Percentiles rank a stretch among this genome's conserved stretches.
These are phyloP conservation scores for Neonectria hederae DNA, from an alignment of 2,329 filamentous ascomycete species.

Conservation along the genomic window DNA sequence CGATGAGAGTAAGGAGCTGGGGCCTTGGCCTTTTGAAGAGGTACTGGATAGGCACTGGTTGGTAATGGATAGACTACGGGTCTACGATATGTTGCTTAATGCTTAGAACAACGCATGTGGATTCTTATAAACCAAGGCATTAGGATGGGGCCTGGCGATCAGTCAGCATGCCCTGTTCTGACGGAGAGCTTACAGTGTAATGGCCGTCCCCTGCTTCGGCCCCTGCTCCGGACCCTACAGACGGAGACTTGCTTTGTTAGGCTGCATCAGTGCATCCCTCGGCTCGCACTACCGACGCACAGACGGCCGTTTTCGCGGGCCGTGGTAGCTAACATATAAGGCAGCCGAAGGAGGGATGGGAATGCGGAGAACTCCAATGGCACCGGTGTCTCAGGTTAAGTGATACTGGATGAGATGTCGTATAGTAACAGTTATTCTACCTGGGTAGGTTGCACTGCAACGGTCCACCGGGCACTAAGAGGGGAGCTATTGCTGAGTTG, in stretches of 20 bases:
- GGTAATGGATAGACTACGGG: background rate
- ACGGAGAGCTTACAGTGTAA: conserved; percentile 19
- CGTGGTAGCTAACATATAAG: background rate
- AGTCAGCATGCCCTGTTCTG: conserved; percentile 16
- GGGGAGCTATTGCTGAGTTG: background rate
- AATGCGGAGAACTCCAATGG: background rate
- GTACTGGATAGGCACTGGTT: background rate
- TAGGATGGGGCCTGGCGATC: background rate
- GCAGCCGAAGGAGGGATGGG: background rate
- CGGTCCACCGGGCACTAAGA: background rate
- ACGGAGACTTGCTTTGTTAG: background rate
- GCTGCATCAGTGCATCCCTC: background rate
- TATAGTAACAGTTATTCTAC: background rate
- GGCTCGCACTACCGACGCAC: conserved; percentile 5
- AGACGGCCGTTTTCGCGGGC: background rate
- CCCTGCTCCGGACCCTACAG: background rate
- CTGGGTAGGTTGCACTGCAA: background rate
- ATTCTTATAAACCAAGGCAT: background rate
- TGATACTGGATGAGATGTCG: background rate
- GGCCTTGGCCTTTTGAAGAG: background rate
- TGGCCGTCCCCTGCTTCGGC: background rate
- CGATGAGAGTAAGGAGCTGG: background rate
- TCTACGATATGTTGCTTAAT: background rate
- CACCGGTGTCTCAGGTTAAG: conserved; percentile 1
- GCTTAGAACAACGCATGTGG: background rate